phyloP scores from a whole-genome alignment of 805 yeast genomes.

The Clavispora phyllophila region DNA sequence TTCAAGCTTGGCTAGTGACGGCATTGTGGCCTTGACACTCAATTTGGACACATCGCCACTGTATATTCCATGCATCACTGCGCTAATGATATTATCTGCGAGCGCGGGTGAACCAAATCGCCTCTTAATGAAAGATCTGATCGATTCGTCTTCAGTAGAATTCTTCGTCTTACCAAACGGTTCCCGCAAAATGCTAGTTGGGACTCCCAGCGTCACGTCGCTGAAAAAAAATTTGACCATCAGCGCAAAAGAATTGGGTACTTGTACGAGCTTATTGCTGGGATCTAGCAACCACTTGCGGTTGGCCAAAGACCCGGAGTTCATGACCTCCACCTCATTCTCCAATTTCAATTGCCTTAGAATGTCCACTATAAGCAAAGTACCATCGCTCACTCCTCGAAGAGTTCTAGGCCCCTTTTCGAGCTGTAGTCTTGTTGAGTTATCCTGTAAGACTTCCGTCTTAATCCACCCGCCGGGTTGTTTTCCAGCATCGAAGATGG shows the following conservation, averaged over 20 bases:
- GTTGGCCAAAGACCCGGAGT: constrained; percentile 57
- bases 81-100: constrained; percentile 63
- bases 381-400: constrained; percentile 78
- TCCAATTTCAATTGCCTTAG: constrained; percentile 43
- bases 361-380: constrained; percentile 60
- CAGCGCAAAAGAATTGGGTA: constrained; percentile 42
- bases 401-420: constrained; percentile 93
- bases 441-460: constrained; percentile 35
- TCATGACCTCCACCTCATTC: constrained; percentile 55
- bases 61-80: constrained; percentile 82
- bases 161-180: constrained; percentile 34
- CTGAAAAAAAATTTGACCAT: constrained; percentile 30
- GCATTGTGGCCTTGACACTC: constrained; percentile 61
- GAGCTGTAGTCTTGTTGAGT: constrained; percentile 30
- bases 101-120: constrained; percentile 57
- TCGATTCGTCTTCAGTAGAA: constrained; percentile 56
- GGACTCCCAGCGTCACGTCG: constrained; percentile 42
- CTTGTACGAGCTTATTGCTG: constrained; percentile 45
- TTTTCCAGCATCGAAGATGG: constrained; percentile 51
- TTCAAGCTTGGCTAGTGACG: constrained; percentile 54
- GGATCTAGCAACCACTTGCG: constrained; percentile 58
- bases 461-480: constrained; percentile 80
- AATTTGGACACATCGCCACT: constrained; percentile 64
- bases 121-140: constrained; percentile 60
- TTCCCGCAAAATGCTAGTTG: constrained; percentile 46